phyloP scores from a whole-genome alignment of 2,329 filamentous ascomycete species.

The Westerdykella aurantiaca region DNA sequence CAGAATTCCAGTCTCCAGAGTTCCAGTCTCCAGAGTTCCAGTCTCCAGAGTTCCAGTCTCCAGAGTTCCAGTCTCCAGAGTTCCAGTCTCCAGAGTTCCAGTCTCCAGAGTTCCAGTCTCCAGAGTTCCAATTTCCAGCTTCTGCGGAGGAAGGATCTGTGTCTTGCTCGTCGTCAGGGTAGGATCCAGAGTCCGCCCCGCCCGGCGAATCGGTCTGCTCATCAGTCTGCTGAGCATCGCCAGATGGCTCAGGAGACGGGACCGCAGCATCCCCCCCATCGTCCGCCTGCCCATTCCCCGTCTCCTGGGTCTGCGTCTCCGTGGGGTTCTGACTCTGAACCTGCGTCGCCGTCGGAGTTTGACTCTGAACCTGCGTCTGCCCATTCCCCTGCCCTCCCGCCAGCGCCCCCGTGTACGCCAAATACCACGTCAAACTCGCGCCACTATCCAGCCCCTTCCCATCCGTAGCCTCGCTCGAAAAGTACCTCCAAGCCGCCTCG shows the following conservation, averaged over 20 bases:
- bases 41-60: too few species aligned
- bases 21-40: too few species aligned
- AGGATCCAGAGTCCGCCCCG: too few species aligned
- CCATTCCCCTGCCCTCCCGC: constrained; percentile 7
- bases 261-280: not conserved
- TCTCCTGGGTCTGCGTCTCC: not conserved
- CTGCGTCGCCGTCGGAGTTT: not conserved
- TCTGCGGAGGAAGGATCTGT: too few species aligned
- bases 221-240: too few species aligned
- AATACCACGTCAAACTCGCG: constrained; percentile 47
- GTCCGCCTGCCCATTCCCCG: not conserved
- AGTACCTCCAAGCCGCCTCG: constrained; percentile 65
- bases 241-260: not conserved
- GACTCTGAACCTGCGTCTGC: not conserved
- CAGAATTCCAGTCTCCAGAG: too few species aligned
- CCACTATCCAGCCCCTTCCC: constrained; percentile 65
- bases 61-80: too few species aligned
- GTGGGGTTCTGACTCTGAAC: not conserved
- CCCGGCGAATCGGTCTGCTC: too few species aligned
- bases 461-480: constrained; percentile 62
- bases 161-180: too few species aligned
- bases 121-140: too few species aligned
- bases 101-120: too few species aligned
- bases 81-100: too few species aligned
- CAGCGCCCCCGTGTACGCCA: constrained; percentile 33